These are phyloP conservation scores for Smallanthus sonchifolius DNA, from an alignment of 129 eudicot genomes.

Conservation along the genomic window DNA sequence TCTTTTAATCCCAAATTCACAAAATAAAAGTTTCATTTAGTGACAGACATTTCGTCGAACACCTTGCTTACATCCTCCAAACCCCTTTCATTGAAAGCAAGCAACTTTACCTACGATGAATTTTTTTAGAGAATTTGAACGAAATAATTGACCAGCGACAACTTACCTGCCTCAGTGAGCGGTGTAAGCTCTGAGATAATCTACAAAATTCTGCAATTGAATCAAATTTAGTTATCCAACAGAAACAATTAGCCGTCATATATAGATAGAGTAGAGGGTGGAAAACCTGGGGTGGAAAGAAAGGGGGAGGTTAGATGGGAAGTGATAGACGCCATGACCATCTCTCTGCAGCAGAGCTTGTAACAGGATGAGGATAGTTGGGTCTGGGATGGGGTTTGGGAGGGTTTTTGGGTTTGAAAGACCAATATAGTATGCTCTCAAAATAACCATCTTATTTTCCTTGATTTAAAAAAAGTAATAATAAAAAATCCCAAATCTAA, in stretches of 20 bases:
- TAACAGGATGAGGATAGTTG: slow-evolving; percentile 20
- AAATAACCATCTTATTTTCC: too few species aligned
- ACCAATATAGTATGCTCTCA: too few species aligned
- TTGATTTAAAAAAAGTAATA: too few species aligned
- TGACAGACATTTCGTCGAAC: slow-evolving; percentile 43
- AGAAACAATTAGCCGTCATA: neutral
- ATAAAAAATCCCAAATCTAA: too few species aligned
- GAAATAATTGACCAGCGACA: neutral
- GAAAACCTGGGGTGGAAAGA: slow-evolving; percentile 33
- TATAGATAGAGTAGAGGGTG: neutral
- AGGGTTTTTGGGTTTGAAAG: slow-evolving; percentile 21
- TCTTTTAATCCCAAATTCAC: neutral
- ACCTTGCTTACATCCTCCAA: slow-evolving; percentile 9
- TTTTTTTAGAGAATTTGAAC: neutral
- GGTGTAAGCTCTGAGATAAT: slow-evolving; percentile 39
- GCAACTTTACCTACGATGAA: neutral
- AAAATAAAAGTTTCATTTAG: neutral
- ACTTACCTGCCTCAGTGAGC: slow-evolving; percentile 41
- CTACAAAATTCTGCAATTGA: slow-evolving; percentile 32
- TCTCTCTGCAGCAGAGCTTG: slow-evolving; percentile 13
- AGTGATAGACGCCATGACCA: slow-evolving; percentile 27
- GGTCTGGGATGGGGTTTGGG: slow-evolving; percentile 17
- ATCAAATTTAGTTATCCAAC: neutral
- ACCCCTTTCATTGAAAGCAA: neutral
- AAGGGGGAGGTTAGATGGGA: slow-evolving; percentile 30